These are phyloP conservation scores for Batkoa obscura DNA, from an alignment of 371 early-diverging fungal species.

Conservation along the genomic window DNA sequence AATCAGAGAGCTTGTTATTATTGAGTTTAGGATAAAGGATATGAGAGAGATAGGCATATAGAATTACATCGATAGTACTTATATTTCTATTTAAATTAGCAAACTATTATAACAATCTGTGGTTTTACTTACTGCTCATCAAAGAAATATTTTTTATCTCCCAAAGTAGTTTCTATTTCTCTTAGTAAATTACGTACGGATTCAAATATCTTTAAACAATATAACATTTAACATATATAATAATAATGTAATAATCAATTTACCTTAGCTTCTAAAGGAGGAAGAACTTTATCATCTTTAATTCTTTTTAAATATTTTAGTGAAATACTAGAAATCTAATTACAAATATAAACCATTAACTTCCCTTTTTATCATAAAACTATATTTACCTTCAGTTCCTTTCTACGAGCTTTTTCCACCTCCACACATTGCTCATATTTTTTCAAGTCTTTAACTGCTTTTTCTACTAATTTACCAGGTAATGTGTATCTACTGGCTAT, in stretches of 20 bases:
- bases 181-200: background rate
- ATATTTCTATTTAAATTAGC: background rate
- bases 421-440: constrained; percentile 1
- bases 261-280: background rate
- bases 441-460: background rate
- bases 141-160: background rate
- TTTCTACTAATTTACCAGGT: background rate
- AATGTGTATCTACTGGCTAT: background rate
- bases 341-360: background rate
- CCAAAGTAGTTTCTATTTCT: background rate
- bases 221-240: background rate
- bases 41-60: background rate
- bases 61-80: background rate
- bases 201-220: background rate
- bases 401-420: background rate
- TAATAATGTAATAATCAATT: background rate
- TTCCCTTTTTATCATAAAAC: background rate
- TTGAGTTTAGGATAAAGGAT: background rate
- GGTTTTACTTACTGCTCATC: background rate
- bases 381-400: background rate
- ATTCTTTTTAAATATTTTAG: background rate
- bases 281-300: background rate
- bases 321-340: background rate
- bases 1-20: background rate
- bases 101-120: background rate